These are phyloP conservation scores for Russula vinacea DNA, from an alignment of 768 basidiomycete species.

Conservation along the genomic window DNA sequence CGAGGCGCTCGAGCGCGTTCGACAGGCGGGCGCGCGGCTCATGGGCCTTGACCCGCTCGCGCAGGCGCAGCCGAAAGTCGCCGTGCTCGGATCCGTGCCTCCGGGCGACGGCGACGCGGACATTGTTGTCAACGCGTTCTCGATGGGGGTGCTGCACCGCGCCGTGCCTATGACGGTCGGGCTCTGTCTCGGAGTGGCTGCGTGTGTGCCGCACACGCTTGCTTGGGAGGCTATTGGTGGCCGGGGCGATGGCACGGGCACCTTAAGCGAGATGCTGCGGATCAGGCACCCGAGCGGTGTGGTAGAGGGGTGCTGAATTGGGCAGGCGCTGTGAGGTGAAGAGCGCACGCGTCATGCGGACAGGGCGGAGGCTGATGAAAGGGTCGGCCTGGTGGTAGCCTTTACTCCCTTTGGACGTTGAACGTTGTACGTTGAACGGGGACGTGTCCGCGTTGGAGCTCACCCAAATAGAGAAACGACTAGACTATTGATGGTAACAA, in stretches of 20 bases:
- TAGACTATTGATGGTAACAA: background rate
- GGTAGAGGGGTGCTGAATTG: conserved; percentile 59
- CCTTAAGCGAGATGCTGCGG: conserved; percentile 38
- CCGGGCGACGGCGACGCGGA: conserved; percentile 40
- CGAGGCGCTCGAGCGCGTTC: conserved; percentile 49
- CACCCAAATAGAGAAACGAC: background rate
- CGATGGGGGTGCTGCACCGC: conserved; percentile 69
- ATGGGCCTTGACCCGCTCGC: conserved; percentile 65
- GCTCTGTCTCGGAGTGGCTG: conserved; percentile 63
- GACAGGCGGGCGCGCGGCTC: conserved; percentile 50
- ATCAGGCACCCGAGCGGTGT: conserved; percentile 65
- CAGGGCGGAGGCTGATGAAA: conserved; percentile 68
- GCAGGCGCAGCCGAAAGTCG: conserved; percentile 71
- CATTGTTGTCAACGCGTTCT: conserved; percentile 56
- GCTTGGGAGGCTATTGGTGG: conserved; percentile 48
- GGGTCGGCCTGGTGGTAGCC: conserved; percentile 63
- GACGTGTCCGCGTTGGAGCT: background rate
- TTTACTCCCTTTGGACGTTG: background rate
- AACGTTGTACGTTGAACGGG: background rate
- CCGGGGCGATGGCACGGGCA: conserved; percentile 11
- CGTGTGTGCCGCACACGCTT: conserved; percentile 51
- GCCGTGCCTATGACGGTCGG: conserved; percentile 74
- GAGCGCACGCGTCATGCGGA: conserved; percentile 63
- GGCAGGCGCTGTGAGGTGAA: conserved; percentile 44
- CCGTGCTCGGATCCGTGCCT: conserved; percentile 46